Base-by-base conservation (phyloP, 257 asterid genomes). In the Solanum habrochaites region DNA sequence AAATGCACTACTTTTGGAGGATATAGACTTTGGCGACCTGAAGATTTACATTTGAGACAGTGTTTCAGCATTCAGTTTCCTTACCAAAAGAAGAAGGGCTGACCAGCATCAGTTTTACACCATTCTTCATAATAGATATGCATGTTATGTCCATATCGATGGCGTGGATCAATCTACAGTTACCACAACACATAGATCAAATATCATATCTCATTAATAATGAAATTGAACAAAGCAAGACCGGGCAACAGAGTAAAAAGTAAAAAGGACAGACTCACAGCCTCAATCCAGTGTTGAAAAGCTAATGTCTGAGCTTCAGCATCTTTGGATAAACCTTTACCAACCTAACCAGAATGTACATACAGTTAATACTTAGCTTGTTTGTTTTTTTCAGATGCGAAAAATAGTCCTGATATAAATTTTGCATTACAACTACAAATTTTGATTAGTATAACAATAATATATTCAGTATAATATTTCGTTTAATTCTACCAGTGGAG, bases 231-330 rank as follows among this genome's bases (percentile, higher is more conserved):
- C 25, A 43, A 64, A 39, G 13, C 25, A 77, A 47, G 40, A 43
- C 66, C 7, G n/a, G 83, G 25, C 11, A 12, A 14, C 83, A 77
- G 40, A 78, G 27, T 78, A 3, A 21, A 52, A 42, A 78, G 27
- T 78, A 3, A 21, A 52, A 42, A 21, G 70, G 66, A 16, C 37
- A 31, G 88, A 88, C 97, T 94, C 91, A 96, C 99, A 49, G 99
- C 99, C 91, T 96, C 99, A 89, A 96, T 96, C 99, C 99, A 96
- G 92, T 95, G 99, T 86, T 93, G 99, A 89, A 96, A 96, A 87
- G 99, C 98, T 90, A 96, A 90, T 88, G 90, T 89, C 88, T 94
- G 98, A 18, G 99, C 99, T 90, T 92, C 94, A 66, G 83, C 97
- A 86, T 95, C 98, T 88, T 90, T 86, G 15, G 98, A 93, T 82